Evolutionary conservation across 345 rosid species (phyloP), one percentile per base, ranked within the genome.

Genomic region (Physaria fendleri): DNA sequence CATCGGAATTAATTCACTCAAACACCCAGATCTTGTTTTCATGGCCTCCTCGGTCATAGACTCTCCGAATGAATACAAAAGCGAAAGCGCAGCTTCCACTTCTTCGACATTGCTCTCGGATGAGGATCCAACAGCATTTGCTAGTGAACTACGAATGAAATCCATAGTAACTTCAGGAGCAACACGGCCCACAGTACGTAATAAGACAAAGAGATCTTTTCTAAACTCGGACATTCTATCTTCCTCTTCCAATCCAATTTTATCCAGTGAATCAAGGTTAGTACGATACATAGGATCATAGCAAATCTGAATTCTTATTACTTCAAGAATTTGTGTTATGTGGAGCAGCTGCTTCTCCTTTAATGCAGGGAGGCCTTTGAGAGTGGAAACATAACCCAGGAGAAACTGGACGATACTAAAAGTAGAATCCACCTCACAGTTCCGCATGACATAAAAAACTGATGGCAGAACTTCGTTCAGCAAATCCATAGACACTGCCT

Each of bases 71-170:
- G 99, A 90, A 73, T 81, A 82, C 58, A 93, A 76, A 68, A 93
- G 95, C 32, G 99, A 85, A 72, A 93, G 88, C 5, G 97, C 91
- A 50, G 90, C 99, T 79, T 93, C 99, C 55, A 89, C 95, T 70
- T 88, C 84, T 81, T 93, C 99, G 18, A 84, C 87, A 64, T 84
- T 86, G 71, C 77, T 77, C 56, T 83, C 89, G 0, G 86, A 68
- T 2, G 86, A 64, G 18, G 84, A 86, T 55, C 77, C 41, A 62
- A 83, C 82, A 59, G 86, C 84, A 53, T 64, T 78, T 53, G 63
- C 85, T 40, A 93, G 71, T 38, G 99, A 77, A 72, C 79, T 89
- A 45, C 85, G 79, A 30, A 93, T 85, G 59, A 93, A 93, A 33
- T 68, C 48, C 65, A 81, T 89, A 46, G 95, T 82, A 42, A 80